Evolutionary conservation across 2,329 filamentous ascomycete species (phyloP), one percentile per base, ranked within the genome.

Genomic region (Penicillium sp.): DNA sequence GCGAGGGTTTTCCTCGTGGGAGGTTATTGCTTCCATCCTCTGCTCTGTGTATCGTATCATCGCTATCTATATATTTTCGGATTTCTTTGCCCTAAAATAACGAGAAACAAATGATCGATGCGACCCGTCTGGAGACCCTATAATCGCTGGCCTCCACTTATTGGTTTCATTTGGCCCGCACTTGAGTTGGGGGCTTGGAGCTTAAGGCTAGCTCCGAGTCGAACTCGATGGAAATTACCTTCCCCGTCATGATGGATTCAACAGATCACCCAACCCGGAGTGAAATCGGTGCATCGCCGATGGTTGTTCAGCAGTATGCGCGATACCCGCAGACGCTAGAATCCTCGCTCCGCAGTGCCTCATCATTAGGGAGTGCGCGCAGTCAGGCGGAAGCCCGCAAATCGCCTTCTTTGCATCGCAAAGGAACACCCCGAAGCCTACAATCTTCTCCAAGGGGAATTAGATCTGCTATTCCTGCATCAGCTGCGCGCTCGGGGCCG

Each of bases 281-380:
- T 31, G 69, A 70, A 25, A 54, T 69, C 44, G 59, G 58, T 49
- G 57, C 56, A 18, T 57, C 62, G 41, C 68, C 67, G 29, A 66
- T 72, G 56, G 68, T 74, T 29, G 63, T 73, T 54, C 73, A 74
- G 55, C 73, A 75, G 53, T 75, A 73, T 66, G 71, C 73, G 15
- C 67, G 70, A 53, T 75, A 73, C 59, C 67, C 73, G 27, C 40
- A 71, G 15, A 60, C 65, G 2, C 58, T 74, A 53, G 72, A 75
- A 41, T 66, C 69, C 8, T 63, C 71, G 6, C 51, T 75, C 35
- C 73, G 67, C 53, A 73, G 70, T 60, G 69, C 66, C 48, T 74
- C 73, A n/a, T 73, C 73, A 1, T 57, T 71, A 18, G 69, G 68
- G 20, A 74, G 70, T 54, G 62, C 69, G 55, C 69, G 66, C 56